Conservation (phyloP, 805 yeast genomes). For the Candida peoriensis region DNA sequence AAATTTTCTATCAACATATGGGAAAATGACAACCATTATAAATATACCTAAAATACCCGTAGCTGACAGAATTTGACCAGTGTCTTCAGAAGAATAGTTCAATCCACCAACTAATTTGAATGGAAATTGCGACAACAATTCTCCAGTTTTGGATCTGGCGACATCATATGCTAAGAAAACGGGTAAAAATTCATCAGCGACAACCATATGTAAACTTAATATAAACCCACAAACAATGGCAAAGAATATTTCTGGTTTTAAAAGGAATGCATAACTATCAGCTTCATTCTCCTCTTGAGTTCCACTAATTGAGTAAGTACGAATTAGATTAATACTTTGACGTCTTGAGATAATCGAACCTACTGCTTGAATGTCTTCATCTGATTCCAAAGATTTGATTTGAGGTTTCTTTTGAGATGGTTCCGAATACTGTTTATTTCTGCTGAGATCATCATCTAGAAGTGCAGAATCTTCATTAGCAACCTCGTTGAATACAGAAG, state of each 20-base stretch:
- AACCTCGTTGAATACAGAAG: no score
- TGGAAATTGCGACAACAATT: conserved; percentile 37
- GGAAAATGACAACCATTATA: conserved; percentile 45
- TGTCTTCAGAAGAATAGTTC: conserved; percentile 39
- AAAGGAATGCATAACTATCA: no score
- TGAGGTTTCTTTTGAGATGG: neutral
- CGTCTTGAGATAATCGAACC: neutral
- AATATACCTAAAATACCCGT: conserved; percentile 52
- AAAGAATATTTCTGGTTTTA: neutral
- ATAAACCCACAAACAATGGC: neutral
- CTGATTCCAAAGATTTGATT: neutral
- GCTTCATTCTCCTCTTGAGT: no score
- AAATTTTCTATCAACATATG: conserved; percentile 43
- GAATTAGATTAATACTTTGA: neutral
- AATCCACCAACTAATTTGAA: conserved; percentile 47
- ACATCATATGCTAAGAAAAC: conserved; percentile 12
- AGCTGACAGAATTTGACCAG: conserved; percentile 45
- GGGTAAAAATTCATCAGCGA: neutral
- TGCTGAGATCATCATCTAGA: no score
- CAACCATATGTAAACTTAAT: neutral
- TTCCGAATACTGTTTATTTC: no score
- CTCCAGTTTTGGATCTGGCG: conserved; percentile 21
- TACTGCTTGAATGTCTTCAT: neutral
- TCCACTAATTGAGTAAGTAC: no score
- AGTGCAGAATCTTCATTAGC: no score